Percentiles rank a stretch among this genome's conserved stretches.
Evolutionary conservation across 441 rosid species (phyloP).

Genomic region (Euphorbia corollata): DNA sequence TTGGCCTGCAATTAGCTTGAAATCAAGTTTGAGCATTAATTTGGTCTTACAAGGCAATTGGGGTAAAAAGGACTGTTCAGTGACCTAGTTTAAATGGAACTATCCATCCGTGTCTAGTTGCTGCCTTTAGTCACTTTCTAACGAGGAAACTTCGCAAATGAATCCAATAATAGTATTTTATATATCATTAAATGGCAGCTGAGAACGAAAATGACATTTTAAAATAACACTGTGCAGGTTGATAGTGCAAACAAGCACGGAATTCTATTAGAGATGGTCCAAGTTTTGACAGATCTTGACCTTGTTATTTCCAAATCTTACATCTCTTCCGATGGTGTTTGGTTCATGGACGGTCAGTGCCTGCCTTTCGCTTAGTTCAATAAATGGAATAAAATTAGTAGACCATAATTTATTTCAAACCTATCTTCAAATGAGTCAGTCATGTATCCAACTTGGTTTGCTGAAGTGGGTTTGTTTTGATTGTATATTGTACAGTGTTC

Average conservation of each 20-base stretch:
- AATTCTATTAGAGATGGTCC: constrained; percentile 86
- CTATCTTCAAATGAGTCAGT: constrained; percentile 18
- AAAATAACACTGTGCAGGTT: constrained; percentile 39
- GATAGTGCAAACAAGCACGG: constrained; percentile 89
- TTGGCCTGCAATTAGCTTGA: no score
- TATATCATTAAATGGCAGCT: neutral
- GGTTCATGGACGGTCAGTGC: constrained; percentile 91
- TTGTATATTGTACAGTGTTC: constrained; percentile 53
- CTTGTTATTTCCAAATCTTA: constrained; percentile 89
- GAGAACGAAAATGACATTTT: constrained; percentile 17
- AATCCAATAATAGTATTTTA: neutral
- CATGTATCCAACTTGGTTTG: neutral
- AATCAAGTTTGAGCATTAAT: no score
- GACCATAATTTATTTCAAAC: neutral
- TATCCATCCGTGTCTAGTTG: neutral
- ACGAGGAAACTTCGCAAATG: neutral
- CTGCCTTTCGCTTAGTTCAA: no score
- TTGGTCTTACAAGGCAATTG: no score
- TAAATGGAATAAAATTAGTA: no score
- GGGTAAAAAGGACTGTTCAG: neutral
- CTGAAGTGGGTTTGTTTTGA: constrained; percentile 19
- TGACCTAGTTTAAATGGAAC: constrained; percentile 14
- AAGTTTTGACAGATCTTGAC: constrained; percentile 86
- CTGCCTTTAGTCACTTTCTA: neutral
- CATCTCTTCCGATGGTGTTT: constrained; percentile 86